Evolutionary conservation across 176 grass and related monocot species (phyloP).

Genomic region (Saccharum officinarum): DNA sequence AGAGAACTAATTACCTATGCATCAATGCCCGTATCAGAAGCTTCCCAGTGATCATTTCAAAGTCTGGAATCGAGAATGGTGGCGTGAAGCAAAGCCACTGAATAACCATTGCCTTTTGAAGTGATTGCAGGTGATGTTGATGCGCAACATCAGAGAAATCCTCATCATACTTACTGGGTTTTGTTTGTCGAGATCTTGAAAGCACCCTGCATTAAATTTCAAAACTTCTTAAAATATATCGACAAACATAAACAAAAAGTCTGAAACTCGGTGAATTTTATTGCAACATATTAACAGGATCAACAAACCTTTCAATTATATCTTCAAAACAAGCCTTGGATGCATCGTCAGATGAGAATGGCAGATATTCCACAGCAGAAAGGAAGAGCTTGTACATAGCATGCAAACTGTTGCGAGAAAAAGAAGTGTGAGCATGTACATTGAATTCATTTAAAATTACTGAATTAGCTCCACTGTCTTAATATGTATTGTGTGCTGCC

Average conservation of each 20-base stretch:
- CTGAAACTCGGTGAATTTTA: background rate
- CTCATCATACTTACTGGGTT: constrained; percentile 49
- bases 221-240: constrained; percentile 1
- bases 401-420: constrained; percentile 55
- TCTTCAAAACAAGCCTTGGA: constrained; percentile 88
- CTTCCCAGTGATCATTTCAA: constrained; percentile 71
- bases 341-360: constrained; percentile 68
- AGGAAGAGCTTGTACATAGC: constrained; percentile 93
- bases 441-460: background rate
- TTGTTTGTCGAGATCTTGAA: constrained; percentile 79
- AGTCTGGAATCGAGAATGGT: constrained; percentile 70
- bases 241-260: constrained; percentile 10
- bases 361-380: constrained; percentile 88
- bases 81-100: constrained; percentile 98
- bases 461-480: background rate
- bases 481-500: background rate
- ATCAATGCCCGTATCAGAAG: constrained; percentile 88
- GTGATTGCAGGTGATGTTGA: constrained; percentile 78
- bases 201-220: constrained; percentile 66
- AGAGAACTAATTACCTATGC: constrained; percentile 61
- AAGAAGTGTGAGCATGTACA: constrained; percentile 16
- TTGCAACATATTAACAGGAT: constrained; percentile 19
- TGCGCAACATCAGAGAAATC: constrained; percentile 73
- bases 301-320: constrained; percentile 87
- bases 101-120: constrained; percentile 94